A percentile compares a stretch with the other conserved stretches of the same genome.
Conservation (phyloP, 805 yeast species). For the Crinitomyces ghanaensis region DNA sequence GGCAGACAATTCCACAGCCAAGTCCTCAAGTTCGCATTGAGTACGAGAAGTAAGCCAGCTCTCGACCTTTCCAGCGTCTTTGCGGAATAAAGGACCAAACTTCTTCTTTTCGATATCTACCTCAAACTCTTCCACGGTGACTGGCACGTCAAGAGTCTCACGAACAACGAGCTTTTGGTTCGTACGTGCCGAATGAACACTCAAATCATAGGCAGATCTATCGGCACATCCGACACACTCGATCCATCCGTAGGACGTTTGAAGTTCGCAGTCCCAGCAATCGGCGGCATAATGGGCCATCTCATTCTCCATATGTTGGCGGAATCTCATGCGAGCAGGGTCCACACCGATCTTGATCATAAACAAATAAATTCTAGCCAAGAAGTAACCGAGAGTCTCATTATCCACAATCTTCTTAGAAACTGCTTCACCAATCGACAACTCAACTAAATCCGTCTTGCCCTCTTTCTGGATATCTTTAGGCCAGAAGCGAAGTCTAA, state of each 20-base stretch:
- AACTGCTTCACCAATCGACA: conserved; percentile 87
- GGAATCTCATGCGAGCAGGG: conserved; percentile 71
- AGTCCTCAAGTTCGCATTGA: conserved; percentile 73
- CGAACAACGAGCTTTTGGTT: conserved; percentile 92
- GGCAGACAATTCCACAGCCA: conserved; percentile 53
- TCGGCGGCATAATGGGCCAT: conserved; percentile 99
- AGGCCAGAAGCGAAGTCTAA: conserved; percentile 69
- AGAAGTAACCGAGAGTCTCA: conserved; percentile 92
- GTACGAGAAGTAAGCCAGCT: conserved; percentile 62
- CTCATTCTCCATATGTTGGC: conserved; percentile 97
- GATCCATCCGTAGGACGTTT: conserved; percentile 96
- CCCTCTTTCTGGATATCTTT: conserved; percentile 84
- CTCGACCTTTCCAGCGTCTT: conserved; percentile 90
- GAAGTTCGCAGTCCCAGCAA: conserved; percentile 99
- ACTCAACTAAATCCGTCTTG: conserved; percentile 49
- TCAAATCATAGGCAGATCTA: conserved; percentile 93
- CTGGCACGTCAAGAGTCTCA: conserved; percentile 76
- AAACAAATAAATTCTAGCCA: conserved; percentile 85
- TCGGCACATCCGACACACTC: conserved; percentile 99
- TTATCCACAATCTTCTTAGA: conserved; percentile 80
- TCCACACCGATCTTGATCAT: conserved; percentile 86
- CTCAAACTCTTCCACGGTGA: conserved; percentile 71
- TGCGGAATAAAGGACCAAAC: conserved; percentile 96
- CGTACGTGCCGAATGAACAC: conserved; percentile 91
- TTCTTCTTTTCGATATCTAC: conserved; percentile 85